Conservation (phyloP, 2,329 filamentous ascomycete species). For the Penicillium digitatum region DNA sequence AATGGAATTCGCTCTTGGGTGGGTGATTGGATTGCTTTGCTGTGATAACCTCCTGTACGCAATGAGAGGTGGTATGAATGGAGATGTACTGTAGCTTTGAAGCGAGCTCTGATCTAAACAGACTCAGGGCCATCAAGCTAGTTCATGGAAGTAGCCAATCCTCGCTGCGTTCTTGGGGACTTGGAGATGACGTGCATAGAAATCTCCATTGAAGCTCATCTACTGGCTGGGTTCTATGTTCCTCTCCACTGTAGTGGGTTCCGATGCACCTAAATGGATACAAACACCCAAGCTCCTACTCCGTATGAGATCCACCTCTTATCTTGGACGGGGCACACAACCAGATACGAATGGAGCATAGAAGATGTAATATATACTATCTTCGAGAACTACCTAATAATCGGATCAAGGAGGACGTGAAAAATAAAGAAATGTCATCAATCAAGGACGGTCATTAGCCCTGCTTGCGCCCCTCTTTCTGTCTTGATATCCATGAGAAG, state of each 20-base stretch:
- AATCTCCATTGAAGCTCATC: background rate
- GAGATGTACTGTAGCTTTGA: background rate
- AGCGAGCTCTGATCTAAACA: background rate
- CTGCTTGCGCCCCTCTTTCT: constrained; percentile 12
- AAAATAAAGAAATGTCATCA: constrained; percentile 16
- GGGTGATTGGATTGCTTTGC: background rate
- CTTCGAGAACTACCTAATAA: constrained; percentile 8
- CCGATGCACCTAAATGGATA: background rate
- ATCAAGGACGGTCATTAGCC: constrained; percentile 21
- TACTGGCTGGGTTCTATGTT: background rate
- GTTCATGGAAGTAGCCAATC: background rate
- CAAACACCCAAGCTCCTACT: background rate
- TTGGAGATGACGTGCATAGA: constrained; percentile 1
- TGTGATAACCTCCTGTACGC: background rate
- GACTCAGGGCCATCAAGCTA: background rate
- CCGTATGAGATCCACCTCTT: background rate
- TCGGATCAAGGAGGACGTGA: background rate
- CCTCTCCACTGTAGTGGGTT: background rate
- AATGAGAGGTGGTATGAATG: background rate
- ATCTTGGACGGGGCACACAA: background rate
- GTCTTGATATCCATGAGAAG: constrained; percentile 12
- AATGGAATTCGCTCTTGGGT: background rate
- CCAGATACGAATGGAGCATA: background rate
- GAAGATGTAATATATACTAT: constrained; percentile 9
- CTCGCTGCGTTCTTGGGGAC: background rate